Evolutionary conservation across 2,329 filamentous ascomycete genomes (phyloP).

Genomic region (Fusarium sp.): DNA sequence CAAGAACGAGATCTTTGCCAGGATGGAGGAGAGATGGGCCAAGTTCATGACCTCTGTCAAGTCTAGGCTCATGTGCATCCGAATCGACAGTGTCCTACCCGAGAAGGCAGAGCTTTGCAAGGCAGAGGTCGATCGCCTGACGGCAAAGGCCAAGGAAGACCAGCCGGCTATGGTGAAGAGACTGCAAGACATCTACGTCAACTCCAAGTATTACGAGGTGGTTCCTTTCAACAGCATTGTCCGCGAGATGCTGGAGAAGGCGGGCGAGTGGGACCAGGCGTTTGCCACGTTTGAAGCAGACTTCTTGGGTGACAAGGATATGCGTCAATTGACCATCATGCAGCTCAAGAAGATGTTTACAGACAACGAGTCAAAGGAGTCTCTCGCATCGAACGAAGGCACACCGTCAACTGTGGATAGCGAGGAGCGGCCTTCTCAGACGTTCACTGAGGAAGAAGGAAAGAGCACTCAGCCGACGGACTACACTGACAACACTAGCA

Average conservation of each 20-base stretch:
- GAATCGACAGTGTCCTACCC: conserved; percentile 88
- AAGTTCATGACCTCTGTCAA: conserved; percentile 91
- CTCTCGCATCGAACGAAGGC: conserved; percentile 76
- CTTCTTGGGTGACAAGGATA: conserved; percentile 97
- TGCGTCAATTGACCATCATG: conserved; percentile 88
- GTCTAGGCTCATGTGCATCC: conserved; percentile 85
- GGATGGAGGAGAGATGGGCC: conserved; percentile 83
- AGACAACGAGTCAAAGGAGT: conserved; percentile 85
- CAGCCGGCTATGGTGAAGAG: conserved; percentile 78
- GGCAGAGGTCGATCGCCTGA: conserved; percentile 81
- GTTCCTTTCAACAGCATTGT: conserved; percentile 92
- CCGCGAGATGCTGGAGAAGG: conserved; percentile 90
- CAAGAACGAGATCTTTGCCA: conserved; percentile 90
- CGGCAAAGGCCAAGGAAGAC: conserved; percentile 85
- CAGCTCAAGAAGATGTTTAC: conserved; percentile 96
- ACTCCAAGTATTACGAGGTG: conserved; percentile 95
- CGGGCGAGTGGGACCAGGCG: conserved; percentile 89
- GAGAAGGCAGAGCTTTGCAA: conserved; percentile 88
- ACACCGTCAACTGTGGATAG: conserved; percentile 64
- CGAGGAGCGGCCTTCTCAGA: conserved; percentile 59
- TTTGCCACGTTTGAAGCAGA: conserved; percentile 93
- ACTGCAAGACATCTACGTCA: conserved; percentile 90
- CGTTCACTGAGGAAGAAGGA: conserved; percentile 58
- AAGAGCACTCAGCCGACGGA: conserved; percentile 58
- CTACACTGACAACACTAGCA: conserved; percentile 46